phyloP scores from a whole-genome alignment of 2,329 filamentous ascomycete species.

The Penicillium paneum region DNA sequence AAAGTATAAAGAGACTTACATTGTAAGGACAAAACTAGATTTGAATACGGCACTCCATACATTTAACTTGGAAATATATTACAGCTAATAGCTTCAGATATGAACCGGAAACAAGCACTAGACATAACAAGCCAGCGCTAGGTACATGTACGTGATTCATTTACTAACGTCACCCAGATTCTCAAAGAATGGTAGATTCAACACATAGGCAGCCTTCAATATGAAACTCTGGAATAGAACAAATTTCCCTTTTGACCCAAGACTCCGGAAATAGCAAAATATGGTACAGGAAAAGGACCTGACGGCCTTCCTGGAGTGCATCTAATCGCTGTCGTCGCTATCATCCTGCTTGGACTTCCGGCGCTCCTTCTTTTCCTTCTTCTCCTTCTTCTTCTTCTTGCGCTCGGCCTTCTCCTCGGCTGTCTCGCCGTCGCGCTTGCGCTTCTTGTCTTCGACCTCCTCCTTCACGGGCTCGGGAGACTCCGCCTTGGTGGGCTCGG shows the following conservation, averaged over 20 bases:
- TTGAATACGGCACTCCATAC: background rate
- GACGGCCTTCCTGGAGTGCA: constrained; percentile 26
- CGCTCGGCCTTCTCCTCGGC: constrained; percentile 48
- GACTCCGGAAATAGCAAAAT: constrained; percentile 39
- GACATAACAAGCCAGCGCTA: background rate
- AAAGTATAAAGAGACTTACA: too few relatives aligned
- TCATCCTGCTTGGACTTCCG: constrained; percentile 83
- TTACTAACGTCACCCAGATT: background rate
- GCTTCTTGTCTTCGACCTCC: constrained; percentile 50
- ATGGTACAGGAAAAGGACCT: constrained; percentile 42
- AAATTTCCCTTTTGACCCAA: constrained; percentile 38
- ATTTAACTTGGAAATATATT: background rate
- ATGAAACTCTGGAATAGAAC: constrained; percentile 28
- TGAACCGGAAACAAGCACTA: background rate
- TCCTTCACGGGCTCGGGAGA: constrained; percentile 36
- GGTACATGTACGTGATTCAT: background rate
- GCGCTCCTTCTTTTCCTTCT: constrained; percentile 60
- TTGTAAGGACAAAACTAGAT: background rate
- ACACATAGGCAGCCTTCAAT: constrained; percentile 20
- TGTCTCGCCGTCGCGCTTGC: constrained; percentile 56
- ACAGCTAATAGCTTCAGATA: background rate
- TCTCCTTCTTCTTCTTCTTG: constrained; percentile 53
- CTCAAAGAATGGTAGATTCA: constrained; percentile 8
- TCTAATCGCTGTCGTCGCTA: constrained; percentile 51
- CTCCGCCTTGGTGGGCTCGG: constrained; percentile 13